phyloP scores from a whole-genome alignment of 495 filamentous ascomycete species.

The Penicillium canescens region DNA sequence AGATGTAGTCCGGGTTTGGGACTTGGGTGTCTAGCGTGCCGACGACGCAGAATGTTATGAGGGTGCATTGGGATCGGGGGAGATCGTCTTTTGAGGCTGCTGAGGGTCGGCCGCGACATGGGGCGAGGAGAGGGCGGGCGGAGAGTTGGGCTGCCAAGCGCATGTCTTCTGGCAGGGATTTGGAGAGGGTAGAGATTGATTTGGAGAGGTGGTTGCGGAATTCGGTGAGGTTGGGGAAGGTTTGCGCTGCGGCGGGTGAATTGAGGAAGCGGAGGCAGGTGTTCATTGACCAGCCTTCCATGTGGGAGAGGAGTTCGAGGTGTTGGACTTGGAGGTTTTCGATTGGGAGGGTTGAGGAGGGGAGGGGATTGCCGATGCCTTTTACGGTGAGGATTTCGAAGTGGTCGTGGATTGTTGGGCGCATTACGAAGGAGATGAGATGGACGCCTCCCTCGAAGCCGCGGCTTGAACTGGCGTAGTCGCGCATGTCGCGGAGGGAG shows the following conservation, averaged over 20 bases:
- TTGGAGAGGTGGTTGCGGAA: constrained; percentile 44
- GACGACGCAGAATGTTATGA: constrained; percentile 58
- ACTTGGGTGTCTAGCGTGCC: constrained; percentile 49
- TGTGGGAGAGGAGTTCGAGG: constrained; percentile 52
- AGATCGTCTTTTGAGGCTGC: constrained; percentile 26
- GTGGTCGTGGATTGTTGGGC: constrained; percentile 62
- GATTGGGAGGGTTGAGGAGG: constrained; percentile 59
- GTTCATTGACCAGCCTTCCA: constrained; percentile 60
- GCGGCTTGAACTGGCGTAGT: constrained; percentile 51
- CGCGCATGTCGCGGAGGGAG: constrained; percentile 61
- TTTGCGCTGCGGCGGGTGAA: constrained; percentile 28
- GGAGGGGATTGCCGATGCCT: constrained; percentile 64
- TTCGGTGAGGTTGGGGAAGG: constrained; percentile 31
- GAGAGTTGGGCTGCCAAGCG: constrained; percentile 50
- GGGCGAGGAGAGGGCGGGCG: constrained; percentile 45
- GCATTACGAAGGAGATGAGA: constrained; percentile 72
- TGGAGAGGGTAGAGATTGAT: constrained; percentile 41
- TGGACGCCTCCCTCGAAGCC: constrained; percentile 69
- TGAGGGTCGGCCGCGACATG: constrained; percentile 30
- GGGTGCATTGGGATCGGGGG: constrained; percentile 13
- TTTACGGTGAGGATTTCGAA: constrained; percentile 76
- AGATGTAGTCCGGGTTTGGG: constrained; percentile 39
- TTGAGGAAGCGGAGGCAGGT: constrained; percentile 50
- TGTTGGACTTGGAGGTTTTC: constrained; percentile 60
- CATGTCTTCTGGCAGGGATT: constrained; percentile 45